Percentiles rank a stretch among this genome's conserved stretches.
Conservation (phyloP, 208 protist species). For the Acanthamoeba triangularis region DNA sequence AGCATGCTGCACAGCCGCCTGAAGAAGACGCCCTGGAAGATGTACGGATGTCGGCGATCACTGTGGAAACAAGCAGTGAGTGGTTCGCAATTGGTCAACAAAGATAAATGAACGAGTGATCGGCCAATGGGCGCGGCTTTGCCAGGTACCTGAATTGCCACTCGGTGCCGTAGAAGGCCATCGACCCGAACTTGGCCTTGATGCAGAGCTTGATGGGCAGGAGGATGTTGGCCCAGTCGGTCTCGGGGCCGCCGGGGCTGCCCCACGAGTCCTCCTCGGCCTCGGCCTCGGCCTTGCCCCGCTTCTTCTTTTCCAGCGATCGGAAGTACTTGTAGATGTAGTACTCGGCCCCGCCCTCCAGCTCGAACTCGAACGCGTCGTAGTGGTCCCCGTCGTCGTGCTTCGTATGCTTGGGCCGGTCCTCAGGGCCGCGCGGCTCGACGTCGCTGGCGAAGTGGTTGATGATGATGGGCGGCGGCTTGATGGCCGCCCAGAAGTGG, state of each 20-base stretch:
- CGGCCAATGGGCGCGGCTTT: too few relatives aligned
- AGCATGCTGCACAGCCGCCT: conserved; percentile 42
- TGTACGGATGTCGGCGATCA: conserved; percentile 15
- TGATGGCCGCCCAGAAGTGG: conserved; percentile 53
- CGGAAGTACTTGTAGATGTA: conserved; percentile 54
- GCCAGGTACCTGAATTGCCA: conserved; percentile 11
- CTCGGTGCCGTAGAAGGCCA: background rate
- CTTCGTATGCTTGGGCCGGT: background rate
- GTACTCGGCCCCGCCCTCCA: conserved; percentile 49
- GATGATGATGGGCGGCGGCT: conserved; percentile 23
- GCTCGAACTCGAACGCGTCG: background rate
- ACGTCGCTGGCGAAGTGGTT: background rate
- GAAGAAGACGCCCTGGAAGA: conserved; percentile 69
- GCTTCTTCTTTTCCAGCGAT: conserved; percentile 14
- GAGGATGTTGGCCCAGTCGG: conserved; percentile 37
- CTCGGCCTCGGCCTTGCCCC: background rate
- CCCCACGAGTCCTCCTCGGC: background rate
- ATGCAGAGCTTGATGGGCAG: conserved; percentile 63
- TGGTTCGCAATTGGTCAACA: too few relatives aligned
- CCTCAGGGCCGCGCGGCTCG: background rate
- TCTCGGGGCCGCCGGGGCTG: background rate
- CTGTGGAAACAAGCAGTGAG: too few relatives aligned
- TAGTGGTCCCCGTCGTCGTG: background rate
- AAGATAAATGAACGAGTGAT: background rate
- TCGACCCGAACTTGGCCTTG: conserved; percentile 51